Percentiles rank a stretch among this genome's conserved stretches.
phyloP scores from a whole-genome alignment of 225 moss, liverwort and hornwort genomes.

The Anthoceros angustus region DNA sequence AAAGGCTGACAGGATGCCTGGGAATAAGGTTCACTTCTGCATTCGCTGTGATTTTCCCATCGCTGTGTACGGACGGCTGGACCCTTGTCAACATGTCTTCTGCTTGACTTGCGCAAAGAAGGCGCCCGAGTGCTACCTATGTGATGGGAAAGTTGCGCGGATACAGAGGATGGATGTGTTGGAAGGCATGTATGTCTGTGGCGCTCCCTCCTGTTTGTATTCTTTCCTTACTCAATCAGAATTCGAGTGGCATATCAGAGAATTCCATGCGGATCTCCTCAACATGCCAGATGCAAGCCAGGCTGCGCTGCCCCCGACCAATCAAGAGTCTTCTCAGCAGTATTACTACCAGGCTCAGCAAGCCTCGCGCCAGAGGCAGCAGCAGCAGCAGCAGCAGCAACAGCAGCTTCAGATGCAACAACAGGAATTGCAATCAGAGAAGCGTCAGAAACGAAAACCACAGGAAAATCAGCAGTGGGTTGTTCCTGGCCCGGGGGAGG shows the following conservation, averaged over 20 bases:
- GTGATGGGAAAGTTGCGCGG: conserved; percentile 57
- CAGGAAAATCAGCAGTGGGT: not conserved
- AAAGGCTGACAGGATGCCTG: conserved; percentile 53
- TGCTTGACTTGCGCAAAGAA: conserved; percentile 89
- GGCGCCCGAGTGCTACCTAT: conserved; percentile 68
- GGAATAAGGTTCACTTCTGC: conserved; percentile 91
- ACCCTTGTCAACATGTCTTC: conserved; percentile 93
- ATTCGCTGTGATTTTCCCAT: conserved; percentile 94
- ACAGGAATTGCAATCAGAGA: not conserved
- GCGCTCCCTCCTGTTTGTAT: conserved; percentile 78
- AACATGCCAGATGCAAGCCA: conserved; percentile 6
- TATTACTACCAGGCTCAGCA: not conserved
- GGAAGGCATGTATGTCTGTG: conserved; percentile 88
- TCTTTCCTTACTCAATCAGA: conserved; percentile 79
- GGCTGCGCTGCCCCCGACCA: not conserved
- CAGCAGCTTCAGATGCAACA: not conserved
- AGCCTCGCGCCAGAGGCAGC: not conserved
- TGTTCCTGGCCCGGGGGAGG: not conserved
- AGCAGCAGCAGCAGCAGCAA: not conserved
- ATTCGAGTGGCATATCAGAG: conserved; percentile 73
- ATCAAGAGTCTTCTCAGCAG: conserved; percentile 1
- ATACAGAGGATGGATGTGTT: conserved; percentile 91
- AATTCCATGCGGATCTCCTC: conserved; percentile 62
- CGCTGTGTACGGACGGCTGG: conserved; percentile 86
- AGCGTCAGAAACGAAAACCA: not conserved